Conservation (phyloP, 179 eudicot species). For the Vitellaria paradoxa region DNA sequence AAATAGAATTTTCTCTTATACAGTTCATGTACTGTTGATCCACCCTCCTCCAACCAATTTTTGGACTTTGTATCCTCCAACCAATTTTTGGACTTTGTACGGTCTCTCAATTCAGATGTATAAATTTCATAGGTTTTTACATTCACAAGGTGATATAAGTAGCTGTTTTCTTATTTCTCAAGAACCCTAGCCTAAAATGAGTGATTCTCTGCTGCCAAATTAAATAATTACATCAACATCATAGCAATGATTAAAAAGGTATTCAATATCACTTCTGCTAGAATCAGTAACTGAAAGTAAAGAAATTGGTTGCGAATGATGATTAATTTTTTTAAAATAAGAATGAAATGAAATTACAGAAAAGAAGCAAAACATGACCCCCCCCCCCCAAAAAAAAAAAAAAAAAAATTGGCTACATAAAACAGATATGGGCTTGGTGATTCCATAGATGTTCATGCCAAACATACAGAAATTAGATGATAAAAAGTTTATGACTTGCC, state of each 20-base stretch:
- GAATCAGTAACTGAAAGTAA: background rate
- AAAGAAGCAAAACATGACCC: background rate
- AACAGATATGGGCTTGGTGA: background rate
- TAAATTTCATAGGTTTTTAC: too few species aligned
- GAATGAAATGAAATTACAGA: too few species aligned
- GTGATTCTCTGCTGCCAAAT: background rate
- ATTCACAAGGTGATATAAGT: too few species aligned
- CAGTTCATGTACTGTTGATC: too few species aligned
- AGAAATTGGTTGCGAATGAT: background rate
- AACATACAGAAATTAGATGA: background rate
- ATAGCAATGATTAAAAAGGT: background rate
- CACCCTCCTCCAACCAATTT: too few species aligned
- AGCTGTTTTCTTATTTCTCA: background rate
- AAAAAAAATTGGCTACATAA: background rate
- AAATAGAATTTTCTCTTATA: too few species aligned
- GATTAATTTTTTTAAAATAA: background rate
- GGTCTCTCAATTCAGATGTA: too few species aligned
- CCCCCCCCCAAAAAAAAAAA: too few species aligned
- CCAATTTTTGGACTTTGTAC: too few species aligned
- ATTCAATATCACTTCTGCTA: background rate
- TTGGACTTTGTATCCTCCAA: too few species aligned
- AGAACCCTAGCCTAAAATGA: background rate
- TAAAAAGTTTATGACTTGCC: conserved; percentile 38
- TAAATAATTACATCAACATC: background rate
- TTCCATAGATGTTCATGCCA: conserved; percentile 3